Base-by-base conservation (phyloP, 208 protist species). In the Trypanosoma lewisi region DNA sequence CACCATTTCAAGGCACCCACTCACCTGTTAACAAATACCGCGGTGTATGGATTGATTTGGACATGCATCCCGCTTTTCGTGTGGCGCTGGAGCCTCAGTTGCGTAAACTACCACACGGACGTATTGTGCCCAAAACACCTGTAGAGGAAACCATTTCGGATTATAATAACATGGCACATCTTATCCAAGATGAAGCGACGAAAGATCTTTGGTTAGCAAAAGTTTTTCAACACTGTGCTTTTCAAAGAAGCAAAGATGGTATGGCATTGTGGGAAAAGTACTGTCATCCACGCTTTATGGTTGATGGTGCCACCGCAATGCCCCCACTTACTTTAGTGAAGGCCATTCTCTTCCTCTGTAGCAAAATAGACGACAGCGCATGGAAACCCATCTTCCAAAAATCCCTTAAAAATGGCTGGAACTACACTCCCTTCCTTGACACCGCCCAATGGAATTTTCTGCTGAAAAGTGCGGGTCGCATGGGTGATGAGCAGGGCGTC, bases 171-270 rank as follows among this genome's bases (percentile, higher is more conserved):
- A 58, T 82, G 11, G 80, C 78, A 30, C 82, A 65, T 5, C 77
- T 90, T 19, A 81, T 95, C 23, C 84, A 88, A 27, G 86, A 95
- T 60, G 70, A 75, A 50, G 33, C 52, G 7, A 83, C 78, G 12
- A 67, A 79, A 17, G 85, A 95, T 64, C 75, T 76, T 42, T 95
- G 89, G 86, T 70, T 95, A 3, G 85, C 83, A 17, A 95, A 95
- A 63, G 63, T 95, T 0, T 77, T 91, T 45, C 89, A 95, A 58
- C 89, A 92, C 76, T 92, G 89, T 63, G 89, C 80, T 25, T 90
- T 93, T 44, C 78, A 86, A 48, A 69, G 86, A 56, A 78, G 68
- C 28, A 82, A 78, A 12, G 79, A 78, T 61, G 89, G 75, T 28
- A 83, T 93, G 79, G 41, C 36, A 56, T 65, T 93, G 49, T 95